Base-by-base conservation (phyloP, 2,329 filamentous ascomycete genomes). In the Metarhizium humberi region DNA sequence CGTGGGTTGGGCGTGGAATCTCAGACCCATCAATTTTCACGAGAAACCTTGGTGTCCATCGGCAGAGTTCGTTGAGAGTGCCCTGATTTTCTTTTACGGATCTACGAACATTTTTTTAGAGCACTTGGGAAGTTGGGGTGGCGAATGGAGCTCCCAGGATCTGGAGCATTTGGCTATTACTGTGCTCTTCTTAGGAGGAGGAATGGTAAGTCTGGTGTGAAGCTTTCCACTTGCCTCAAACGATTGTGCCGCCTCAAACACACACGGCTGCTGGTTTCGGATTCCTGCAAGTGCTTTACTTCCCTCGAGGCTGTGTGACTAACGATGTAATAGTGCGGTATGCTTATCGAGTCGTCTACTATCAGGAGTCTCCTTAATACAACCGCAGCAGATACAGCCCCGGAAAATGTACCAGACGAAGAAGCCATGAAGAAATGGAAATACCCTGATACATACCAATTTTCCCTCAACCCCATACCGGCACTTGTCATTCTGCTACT, bases 1-100 rank as follows among this genome's bases (percentile, higher is more conserved):
- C 57, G 80, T 92, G 55, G 92, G 92, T 61, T 97, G 92, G 92
- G 90, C 91, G 0, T 96, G 92, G 92, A 97, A 97, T 64, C 71
- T 92, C 57, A 87, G 88, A 57, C 90, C 90, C 3, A 76, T 70
- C 58, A 64, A 63, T 16, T 57, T 61, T 13, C 78, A 83, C 18
- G 78, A 81, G 60, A 81, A 77, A 29, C 20, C 20, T 65, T 87
- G 86, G 80, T 82, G 82, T 52, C 88, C 88, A 1, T 88, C 88
- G 0, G 90, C 89, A 29, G 92, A 97, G 72, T 96, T 95, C 63
- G 82, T 87, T 51, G 92, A 97, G 71, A 95, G 90, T 38, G 85
- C 87, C 55, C 81, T 96, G 61, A 96, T 97, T 60, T 95, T 91
- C 74, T 76, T 90, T 34, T 97, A 96, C 67, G 92, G 94, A 38